phyloP scores from a whole-genome alignment of 192 early-diverging fungal genomes.

The Backusella tarrabulga region DNA sequence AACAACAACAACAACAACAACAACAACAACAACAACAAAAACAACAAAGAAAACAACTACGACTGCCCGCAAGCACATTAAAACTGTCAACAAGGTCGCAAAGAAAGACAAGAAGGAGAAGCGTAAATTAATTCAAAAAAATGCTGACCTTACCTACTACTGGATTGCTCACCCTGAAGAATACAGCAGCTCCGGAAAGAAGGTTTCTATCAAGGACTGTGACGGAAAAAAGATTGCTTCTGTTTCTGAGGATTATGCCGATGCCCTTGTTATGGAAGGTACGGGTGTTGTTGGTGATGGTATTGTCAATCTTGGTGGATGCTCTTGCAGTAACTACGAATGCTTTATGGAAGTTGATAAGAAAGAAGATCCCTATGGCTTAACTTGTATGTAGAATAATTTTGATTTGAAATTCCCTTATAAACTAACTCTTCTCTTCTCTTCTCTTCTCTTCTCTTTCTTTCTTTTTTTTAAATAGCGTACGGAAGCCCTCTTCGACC shows the following conservation, averaged over 20 bases:
- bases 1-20: neutral
- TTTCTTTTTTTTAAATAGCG: conserved; percentile 7
- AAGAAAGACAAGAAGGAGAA: conserved; percentile 14
- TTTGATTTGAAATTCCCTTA: neutral
- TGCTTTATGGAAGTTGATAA: conserved; percentile 35
- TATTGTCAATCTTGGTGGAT: conserved; percentile 38
- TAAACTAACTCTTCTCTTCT: neutral
- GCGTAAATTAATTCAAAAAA: conserved; percentile 30
- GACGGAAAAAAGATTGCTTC: conserved; percentile 28
- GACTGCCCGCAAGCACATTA: neutral
- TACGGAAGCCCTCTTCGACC: conserved; percentile 33
- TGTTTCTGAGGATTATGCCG: conserved; percentile 28
- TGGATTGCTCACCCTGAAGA: conserved; percentile 37
- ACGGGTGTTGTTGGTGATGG: conserved; percentile 30
- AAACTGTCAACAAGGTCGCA: neutral
- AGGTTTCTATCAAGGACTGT: conserved; percentile 29
- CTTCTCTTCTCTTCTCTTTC: too few species aligned
- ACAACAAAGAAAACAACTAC: neutral
- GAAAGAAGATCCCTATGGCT: conserved; percentile 31
- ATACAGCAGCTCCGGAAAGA: conserved; percentile 13
- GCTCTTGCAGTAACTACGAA: conserved; percentile 33
- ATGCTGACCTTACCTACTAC: conserved; percentile 37
- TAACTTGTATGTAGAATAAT: conserved; percentile 15
- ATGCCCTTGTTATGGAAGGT: conserved; percentile 38
- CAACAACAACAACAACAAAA: too few species aligned